Conservation (phyloP, 257 asterid genomes). For the Echites panduratus region DNA sequence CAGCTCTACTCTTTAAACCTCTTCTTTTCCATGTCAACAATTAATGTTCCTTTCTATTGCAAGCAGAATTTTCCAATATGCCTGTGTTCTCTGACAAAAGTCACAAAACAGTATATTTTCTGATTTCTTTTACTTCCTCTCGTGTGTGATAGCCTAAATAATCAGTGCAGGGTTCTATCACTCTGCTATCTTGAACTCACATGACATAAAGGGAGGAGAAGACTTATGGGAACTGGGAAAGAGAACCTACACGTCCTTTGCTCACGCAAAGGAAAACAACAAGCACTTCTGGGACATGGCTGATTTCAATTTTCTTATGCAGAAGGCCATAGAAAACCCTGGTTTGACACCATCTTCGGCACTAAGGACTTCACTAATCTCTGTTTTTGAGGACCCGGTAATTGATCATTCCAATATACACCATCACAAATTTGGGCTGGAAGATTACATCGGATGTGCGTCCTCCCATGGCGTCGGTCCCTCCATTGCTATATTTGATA, state of each 20-base stretch:
- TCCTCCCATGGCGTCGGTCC: constrained; percentile 70
- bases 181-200: constrained; percentile 54
- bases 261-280: constrained; percentile 36
- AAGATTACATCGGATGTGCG: constrained; percentile 65
- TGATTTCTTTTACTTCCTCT: neutral
- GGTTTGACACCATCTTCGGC: constrained; percentile 52
- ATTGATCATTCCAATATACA: constrained; percentile 26
- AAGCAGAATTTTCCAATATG: too few species aligned
- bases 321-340: constrained; percentile 61
- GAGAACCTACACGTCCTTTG: constrained; percentile 30
- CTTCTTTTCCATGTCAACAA: neutral
- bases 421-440: constrained; percentile 37
- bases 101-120: neutral
- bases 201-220: constrained; percentile 36
- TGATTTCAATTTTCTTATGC: constrained; percentile 61
- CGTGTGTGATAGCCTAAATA: neutral
- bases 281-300: constrained; percentile 65
- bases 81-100: neutral
- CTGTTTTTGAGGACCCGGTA: constrained; percentile 73
- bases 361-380: constrained; percentile 41
- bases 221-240: constrained; percentile 51
- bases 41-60: too few species aligned
- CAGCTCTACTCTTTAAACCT: constrained; percentile 2
- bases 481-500: constrained; percentile 61
- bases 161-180: constrained; percentile 48